These are phyloP conservation scores for Tuber brumale DNA, from an alignment of 495 filamentous ascomycete species.

Conservation along the genomic window DNA sequence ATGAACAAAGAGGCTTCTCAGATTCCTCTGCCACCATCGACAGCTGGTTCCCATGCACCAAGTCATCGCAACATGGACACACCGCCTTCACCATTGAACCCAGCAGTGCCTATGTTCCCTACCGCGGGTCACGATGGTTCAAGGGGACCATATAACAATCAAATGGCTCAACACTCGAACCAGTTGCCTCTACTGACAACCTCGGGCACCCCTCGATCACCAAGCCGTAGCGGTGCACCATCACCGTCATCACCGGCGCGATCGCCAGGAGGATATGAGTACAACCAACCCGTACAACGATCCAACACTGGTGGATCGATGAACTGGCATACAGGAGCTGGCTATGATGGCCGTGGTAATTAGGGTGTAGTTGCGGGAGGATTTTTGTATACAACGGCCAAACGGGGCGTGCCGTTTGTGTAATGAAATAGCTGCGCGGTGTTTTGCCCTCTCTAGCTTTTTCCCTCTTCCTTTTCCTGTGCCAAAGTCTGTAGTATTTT, in stretches of 20 bases:
- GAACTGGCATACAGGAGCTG: slow-evolving; percentile 37
- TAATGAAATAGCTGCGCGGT: slow-evolving; percentile 29
- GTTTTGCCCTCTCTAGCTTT: slow-evolving; percentile 19
- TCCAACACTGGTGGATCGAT: slow-evolving; percentile 31
- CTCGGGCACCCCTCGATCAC: slow-evolving; percentile 30
- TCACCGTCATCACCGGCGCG: slow-evolving; percentile 27
- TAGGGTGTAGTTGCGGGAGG: slow-evolving; percentile 18
- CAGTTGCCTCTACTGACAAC: slow-evolving; percentile 39
- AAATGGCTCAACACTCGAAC: slow-evolving; percentile 29
- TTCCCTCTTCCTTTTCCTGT: slow-evolving; percentile 18
- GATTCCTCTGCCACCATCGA: slow-evolving; percentile 45
- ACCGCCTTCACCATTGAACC: slow-evolving; percentile 29
- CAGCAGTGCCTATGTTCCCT: slow-evolving; percentile 33
- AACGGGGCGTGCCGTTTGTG: slow-evolving; percentile 13
- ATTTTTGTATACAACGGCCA: slow-evolving; percentile 16
- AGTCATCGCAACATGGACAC: slow-evolving; percentile 29
- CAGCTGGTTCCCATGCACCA: slow-evolving; percentile 42
- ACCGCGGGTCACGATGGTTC: slow-evolving; percentile 24
- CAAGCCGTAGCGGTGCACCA: slow-evolving; percentile 31
- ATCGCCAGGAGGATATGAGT: slow-evolving; percentile 26
- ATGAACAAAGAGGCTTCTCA: slow-evolving; percentile 37
- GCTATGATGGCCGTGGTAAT: slow-evolving; percentile 26
- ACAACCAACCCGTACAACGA: slow-evolving; percentile 23
- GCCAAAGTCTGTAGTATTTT: slow-evolving; percentile 22
- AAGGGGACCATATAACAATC: slow-evolving; percentile 24